A percentile compares a stretch with the other conserved stretches of the same genome.
Conservation (phyloP, 2,329 filamentous ascomycete genomes). For the Cordyceps cateniannulata region DNA sequence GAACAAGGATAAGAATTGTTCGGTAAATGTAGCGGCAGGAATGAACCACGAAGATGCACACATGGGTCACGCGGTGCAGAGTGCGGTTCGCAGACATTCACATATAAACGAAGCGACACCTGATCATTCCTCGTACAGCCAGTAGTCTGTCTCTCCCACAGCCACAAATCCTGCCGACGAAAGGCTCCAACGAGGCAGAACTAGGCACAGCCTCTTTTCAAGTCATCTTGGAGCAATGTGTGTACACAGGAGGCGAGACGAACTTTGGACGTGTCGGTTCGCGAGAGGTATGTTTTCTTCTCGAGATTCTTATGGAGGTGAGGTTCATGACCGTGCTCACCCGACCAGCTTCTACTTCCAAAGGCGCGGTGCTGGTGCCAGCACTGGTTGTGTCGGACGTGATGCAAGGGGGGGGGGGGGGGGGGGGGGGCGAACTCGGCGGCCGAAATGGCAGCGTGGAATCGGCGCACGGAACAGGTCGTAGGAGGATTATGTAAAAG, state of each 20-base stretch:
- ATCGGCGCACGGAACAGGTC: slow-evolving; percentile 32
- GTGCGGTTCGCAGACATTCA: too few species aligned
- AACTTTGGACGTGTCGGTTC: slow-evolving; percentile 6
- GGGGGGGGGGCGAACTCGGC: slow-evolving; percentile 22
- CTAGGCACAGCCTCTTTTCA: neutral
- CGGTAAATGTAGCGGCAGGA: neutral
- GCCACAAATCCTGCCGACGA: neutral
- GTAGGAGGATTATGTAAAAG: slow-evolving; percentile 22
- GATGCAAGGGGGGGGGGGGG: slow-evolving; percentile 26
- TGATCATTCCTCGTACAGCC: neutral
- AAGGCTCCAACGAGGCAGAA: neutral
- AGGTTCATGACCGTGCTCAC: too few species aligned
- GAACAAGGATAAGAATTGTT: neutral
- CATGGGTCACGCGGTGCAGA: neutral
- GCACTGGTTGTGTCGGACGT: slow-evolving; percentile 47
- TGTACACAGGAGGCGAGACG: neutral
- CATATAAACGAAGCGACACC: neutral
- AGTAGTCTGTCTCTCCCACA: neutral
- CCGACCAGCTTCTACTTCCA: too few species aligned
- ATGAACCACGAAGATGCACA: neutral
- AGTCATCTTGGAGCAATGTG: slow-evolving; percentile 3
- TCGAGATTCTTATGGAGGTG: too few species aligned
- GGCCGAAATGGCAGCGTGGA: slow-evolving; percentile 33
- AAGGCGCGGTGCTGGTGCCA: slow-evolving; percentile 33
- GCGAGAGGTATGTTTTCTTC: slow-evolving; percentile 6